phyloP scores from a whole-genome alignment of 441 rosid genomes.

The Gossypium lobatum region DNA sequence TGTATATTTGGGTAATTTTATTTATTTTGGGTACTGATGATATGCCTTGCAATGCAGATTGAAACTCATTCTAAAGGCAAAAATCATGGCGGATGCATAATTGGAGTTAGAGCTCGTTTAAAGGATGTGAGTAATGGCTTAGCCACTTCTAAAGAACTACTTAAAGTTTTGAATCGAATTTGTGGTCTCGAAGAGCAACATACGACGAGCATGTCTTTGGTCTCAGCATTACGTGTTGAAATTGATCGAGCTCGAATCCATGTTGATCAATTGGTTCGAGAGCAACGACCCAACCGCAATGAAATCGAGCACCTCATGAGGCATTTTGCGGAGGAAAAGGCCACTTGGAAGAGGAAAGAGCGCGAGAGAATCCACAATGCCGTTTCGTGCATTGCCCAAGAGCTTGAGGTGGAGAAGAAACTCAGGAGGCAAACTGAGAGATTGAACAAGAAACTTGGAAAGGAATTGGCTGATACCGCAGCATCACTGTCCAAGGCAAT shows the following conservation, averaged over 20 bases:
- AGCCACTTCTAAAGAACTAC: conserved; percentile 68
- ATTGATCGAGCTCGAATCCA: conserved; percentile 49
- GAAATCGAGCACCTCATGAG: conserved; percentile 42
- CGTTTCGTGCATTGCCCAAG: conserved; percentile 43
- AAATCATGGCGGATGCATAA: conserved; percentile 21
- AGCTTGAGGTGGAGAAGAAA: conserved; percentile 64
- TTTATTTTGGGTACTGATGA: neutral
- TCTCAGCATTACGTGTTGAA: conserved; percentile 59
- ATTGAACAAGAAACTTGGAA: conserved; percentile 69
- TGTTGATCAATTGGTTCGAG: conserved; percentile 48
- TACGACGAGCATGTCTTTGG: conserved; percentile 40
- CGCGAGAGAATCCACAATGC: conserved; percentile 41
- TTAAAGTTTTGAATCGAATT: conserved; percentile 55
- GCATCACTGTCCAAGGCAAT: conserved; percentile 31
- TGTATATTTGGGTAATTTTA: neutral
- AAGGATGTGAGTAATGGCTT: conserved; percentile 59
- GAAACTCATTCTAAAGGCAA: conserved; percentile 33
- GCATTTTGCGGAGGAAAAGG: conserved; percentile 57
- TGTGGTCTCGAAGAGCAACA: conserved; percentile 54
- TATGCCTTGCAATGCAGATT: conserved; percentile 31
- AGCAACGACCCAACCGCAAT: conserved; percentile 25
- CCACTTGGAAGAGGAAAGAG: conserved; percentile 49
- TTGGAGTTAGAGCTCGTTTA: conserved; percentile 33
- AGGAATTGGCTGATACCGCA: conserved; percentile 57
- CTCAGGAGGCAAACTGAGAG: conserved; percentile 62